Percentiles rank a stretch among this genome's conserved stretches.
Conservation (phyloP, 129 eudicot species). For the Erigeron canadensis region DNA sequence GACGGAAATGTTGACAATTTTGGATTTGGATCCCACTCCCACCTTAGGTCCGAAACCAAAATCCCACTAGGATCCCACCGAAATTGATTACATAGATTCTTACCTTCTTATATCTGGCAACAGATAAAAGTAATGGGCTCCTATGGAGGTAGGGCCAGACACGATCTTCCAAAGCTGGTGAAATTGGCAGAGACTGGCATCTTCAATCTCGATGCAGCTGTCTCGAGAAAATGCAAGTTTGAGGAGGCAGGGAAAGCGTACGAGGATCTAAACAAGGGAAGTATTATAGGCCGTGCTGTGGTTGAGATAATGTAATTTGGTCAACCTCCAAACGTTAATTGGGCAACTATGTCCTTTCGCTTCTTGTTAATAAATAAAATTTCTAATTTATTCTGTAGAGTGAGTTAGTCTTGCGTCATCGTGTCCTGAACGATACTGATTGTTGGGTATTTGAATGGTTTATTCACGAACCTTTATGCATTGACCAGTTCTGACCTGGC, state of each 20-base stretch:
- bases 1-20: too few relatives aligned
- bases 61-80: too few relatives aligned
- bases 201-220: slow-evolving; percentile 77
- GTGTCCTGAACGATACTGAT: too few relatives aligned
- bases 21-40: too few relatives aligned
- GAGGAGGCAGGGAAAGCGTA: slow-evolving; percentile 82
- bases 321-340: not conserved
- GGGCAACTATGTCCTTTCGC: not conserved
- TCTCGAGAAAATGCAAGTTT: slow-evolving; percentile 74
- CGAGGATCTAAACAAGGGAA: slow-evolving; percentile 78
- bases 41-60: too few relatives aligned
- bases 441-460: too few relatives aligned
- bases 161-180: slow-evolving; percentile 90
- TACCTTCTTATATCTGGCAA: slow-evolving; percentile 3
- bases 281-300: slow-evolving; percentile 84
- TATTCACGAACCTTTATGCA: too few relatives aligned
- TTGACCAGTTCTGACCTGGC: too few relatives aligned
- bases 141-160: slow-evolving; percentile 94
- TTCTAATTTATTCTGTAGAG: not conserved
- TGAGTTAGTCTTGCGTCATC: not conserved
- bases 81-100: too few relatives aligned
- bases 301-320: slow-evolving; percentile 67
- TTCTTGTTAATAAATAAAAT: not conserved
- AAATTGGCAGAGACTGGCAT: slow-evolving; percentile 87
- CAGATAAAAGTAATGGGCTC: slow-evolving; percentile 95